phyloP scores from a whole-genome alignment of 768 basidiomycete genomes.

The Trametes cingulata region DNA sequence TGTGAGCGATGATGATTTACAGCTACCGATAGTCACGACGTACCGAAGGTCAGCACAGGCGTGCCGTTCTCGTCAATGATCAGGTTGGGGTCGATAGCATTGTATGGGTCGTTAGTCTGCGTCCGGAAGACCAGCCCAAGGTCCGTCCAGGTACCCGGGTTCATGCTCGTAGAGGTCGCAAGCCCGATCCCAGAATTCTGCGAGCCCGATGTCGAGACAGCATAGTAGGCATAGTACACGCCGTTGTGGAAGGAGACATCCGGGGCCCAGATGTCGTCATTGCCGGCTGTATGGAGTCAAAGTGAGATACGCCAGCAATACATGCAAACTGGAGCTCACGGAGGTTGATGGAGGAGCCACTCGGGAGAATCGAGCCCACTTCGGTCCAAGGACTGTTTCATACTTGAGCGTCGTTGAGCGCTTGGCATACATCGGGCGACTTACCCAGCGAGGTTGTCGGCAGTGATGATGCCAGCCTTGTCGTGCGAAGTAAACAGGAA shows the following conservation, averaged over 20 bases:
- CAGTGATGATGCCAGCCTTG: slow-evolving; percentile 19
- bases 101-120: slow-evolving; percentile 18
- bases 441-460: background rate
- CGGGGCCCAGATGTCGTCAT: slow-evolving; percentile 28
- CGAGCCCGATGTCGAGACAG: slow-evolving; percentile 26
- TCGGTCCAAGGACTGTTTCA: slow-evolving; percentile 27
- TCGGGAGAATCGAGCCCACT: slow-evolving; percentile 22
- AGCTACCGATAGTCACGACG: background rate
- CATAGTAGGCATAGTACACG: slow-evolving; percentile 27
- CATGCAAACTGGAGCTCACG: background rate
- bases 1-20: background rate
- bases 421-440: no score
- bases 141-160: slow-evolving; percentile 29
- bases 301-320: background rate
- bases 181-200: slow-evolving; percentile 29
- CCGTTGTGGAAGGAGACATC: slow-evolving; percentile 28
- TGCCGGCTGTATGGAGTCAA: slow-evolving; percentile 7
- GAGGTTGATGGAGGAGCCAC: slow-evolving; percentile 20
- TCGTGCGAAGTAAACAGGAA: slow-evolving; percentile 23
- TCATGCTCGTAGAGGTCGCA: slow-evolving; percentile 27
- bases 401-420: no score
- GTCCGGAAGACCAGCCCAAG: slow-evolving; percentile 26
- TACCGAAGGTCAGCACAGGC: slow-evolving; percentile 25
- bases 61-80: slow-evolving; percentile 19
- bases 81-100: slow-evolving; percentile 25